Evolutionary conservation across 2,329 filamentous ascomycete species (phyloP), one percentile per base, ranked within the genome.

Genomic region (Mycocentrospora acerina): DNA sequence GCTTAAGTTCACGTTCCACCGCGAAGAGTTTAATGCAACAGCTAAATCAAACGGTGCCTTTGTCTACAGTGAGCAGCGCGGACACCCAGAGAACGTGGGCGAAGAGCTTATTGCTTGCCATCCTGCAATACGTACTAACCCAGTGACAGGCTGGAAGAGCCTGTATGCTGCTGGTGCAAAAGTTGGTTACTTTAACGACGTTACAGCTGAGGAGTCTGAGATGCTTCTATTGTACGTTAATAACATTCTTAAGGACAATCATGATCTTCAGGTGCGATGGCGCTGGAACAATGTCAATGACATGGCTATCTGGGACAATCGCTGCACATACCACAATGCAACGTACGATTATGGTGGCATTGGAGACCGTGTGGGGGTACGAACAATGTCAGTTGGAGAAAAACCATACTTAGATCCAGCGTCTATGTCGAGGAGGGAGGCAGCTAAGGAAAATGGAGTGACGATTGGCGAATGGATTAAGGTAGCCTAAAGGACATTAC

Each of bases 261-360:
- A 78, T 49, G 75, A 78, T 44, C 48, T 76, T 36, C 74, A 76
- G 51, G 73, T 77, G 4, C 50, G 75, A 14, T 69, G 73, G 48
- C 66, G 70, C 45, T 78, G 75, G 75, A 60, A 67, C 55, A 73
- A 73, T 44, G 46, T 59, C 43, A 74, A 78, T 16, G 53, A 59
- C 32, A 25, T 55, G 62, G 75, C 80, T 1, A 81, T 86, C 41
- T 86, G 82, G 82, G 82, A 86, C 54, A 85, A 85, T 46, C 66
- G 79, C 7, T 76, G 73, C 37, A 72, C 71, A 0, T 80, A 77
- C 49, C 79, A 82, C 47, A 76, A 74, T 22, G 80, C 79, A 0
- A 85, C 79, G 0, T 82, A 77, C 46, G 82, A 85, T 50, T 83
- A 83, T 30, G 71, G 72, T 14, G 71, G 69, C 10, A 69, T 74